phyloP scores from a whole-genome alignment of 1,139 yeast species.

The Saccharomyces pastorianus region DNA sequence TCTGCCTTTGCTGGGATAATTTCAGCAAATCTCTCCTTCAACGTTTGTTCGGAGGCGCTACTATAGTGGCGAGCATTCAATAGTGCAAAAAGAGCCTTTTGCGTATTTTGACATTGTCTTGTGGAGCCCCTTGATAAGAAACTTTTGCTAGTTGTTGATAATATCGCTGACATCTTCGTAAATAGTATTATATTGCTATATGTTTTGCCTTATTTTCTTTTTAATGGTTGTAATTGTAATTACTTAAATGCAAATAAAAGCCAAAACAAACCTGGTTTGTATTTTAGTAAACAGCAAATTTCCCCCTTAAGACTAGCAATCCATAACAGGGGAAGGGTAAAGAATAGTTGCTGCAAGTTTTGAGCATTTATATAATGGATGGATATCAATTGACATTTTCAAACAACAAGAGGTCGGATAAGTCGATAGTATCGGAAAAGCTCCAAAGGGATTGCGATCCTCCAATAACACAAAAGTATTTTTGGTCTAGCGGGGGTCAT shows the following conservation, averaged over 20 bases:
- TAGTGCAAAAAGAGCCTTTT: not conserved
- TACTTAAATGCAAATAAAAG: not conserved
- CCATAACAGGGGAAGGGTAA: not conserved
- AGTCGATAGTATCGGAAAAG: not conserved
- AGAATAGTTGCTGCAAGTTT: not conserved
- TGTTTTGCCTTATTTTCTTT: not conserved
- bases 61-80: not conserved
- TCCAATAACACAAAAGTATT: not conserved
- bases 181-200: not conserved
- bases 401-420: not conserved
- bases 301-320: not conserved
- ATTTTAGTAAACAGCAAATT: not conserved
- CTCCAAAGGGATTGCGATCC: not conserved
- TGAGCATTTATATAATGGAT: not conserved
- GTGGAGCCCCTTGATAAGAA: not conserved
- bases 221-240: not conserved
- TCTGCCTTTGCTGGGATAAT: slow-evolving; percentile 87
- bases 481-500: slow-evolving; percentile 1
- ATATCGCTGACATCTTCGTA: not conserved
- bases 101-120: not conserved
- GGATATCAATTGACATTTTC: not conserved
- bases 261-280: not conserved
- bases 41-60: slow-evolving; percentile 39
- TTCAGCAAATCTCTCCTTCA: slow-evolving; percentile 90
- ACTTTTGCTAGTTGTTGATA: not conserved